phyloP scores from a whole-genome alignment of 108 stramenopile genomes.

The Parietichytrium sp. region DNA sequence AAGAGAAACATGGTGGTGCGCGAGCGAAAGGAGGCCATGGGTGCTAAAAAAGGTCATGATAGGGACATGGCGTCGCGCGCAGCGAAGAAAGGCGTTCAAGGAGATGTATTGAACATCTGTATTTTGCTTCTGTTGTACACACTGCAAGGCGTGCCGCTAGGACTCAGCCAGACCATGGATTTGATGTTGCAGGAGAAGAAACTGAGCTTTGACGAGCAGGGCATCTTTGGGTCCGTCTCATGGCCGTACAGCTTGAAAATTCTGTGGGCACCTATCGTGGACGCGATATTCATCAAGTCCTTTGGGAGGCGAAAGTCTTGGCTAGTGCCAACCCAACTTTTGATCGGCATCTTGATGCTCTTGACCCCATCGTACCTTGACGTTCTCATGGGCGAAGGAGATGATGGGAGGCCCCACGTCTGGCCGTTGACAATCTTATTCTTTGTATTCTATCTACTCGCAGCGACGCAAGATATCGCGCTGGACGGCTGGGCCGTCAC shows the following conservation, averaged over 20 bases:
- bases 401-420: constrained; percentile 62
- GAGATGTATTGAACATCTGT: not conserved
- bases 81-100: not conserved
- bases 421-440: constrained; percentile 83
- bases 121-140: constrained; percentile 91
- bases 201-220: constrained; percentile 74
- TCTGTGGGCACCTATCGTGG: constrained; percentile 97
- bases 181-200: constrained; percentile 86
- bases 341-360: constrained; percentile 75
- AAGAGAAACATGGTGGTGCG: too few relatives aligned
- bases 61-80: too few relatives aligned
- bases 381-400: constrained; percentile 45
- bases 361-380: constrained; percentile 44
- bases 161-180: constrained; percentile 90
- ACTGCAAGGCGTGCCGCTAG: constrained; percentile 98
- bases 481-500: constrained; percentile 99
- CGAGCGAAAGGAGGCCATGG: too few relatives aligned
- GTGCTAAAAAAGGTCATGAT: too few relatives aligned
- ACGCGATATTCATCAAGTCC: constrained; percentile 76
- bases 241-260: constrained; percentile 97
- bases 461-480: constrained; percentile 99
- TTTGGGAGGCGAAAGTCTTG: constrained; percentile 95
- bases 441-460: constrained; percentile 88
- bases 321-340: constrained; percentile 90
- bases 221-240: constrained; percentile 85